These are phyloP conservation scores for Mycogone perniciosa DNA, from an alignment of 2,329 filamentous ascomycete species.

Conservation along the genomic window DNA sequence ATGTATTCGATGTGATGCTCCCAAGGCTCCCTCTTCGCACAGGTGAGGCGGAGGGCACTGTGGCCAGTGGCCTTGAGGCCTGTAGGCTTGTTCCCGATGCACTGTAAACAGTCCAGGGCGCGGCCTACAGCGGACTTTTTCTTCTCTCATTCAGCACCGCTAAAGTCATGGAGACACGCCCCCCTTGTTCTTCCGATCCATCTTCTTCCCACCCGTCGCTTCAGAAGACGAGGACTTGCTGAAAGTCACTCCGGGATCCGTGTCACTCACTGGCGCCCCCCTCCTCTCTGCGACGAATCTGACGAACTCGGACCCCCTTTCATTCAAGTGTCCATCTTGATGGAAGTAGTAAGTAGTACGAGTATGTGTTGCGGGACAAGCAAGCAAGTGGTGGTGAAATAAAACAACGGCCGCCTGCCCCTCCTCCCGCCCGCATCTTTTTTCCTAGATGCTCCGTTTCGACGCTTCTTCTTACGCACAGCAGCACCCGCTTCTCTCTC, in stretches of 20 bases:
- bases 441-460: not conserved
- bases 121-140: not conserved
- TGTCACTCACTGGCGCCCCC: slow-evolving; percentile 11
- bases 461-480: slow-evolving; percentile 1
- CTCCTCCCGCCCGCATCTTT: not conserved
- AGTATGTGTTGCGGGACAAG: not conserved
- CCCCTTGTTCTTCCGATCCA: slow-evolving; percentile 8
- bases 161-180: slow-evolving; percentile 1
- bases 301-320: slow-evolving; percentile 12
- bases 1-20: slow-evolving; percentile 6
- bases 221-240: slow-evolving; percentile 6
- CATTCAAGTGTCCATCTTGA: slow-evolving; percentile 1
- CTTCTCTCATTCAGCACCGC: not conserved
- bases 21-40: slow-evolving; percentile 4
- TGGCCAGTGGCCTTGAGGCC: too few species aligned
- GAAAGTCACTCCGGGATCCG: slow-evolving; percentile 8
- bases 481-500: not conserved
- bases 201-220: slow-evolving; percentile 12
- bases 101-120: not conserved
- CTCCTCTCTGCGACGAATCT: not conserved
- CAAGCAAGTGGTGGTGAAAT: not conserved
- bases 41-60: slow-evolving; percentile 10
- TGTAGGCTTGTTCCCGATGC: slow-evolving; percentile 4
- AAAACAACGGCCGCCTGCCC: slow-evolving; percentile 9
- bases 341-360: too few species aligned